Percentiles rank a stretch among this genome's conserved stretches.
phyloP scores from a whole-genome alignment of 352 stramenopile genomes.

The Phytopythium helicoides region DNA sequence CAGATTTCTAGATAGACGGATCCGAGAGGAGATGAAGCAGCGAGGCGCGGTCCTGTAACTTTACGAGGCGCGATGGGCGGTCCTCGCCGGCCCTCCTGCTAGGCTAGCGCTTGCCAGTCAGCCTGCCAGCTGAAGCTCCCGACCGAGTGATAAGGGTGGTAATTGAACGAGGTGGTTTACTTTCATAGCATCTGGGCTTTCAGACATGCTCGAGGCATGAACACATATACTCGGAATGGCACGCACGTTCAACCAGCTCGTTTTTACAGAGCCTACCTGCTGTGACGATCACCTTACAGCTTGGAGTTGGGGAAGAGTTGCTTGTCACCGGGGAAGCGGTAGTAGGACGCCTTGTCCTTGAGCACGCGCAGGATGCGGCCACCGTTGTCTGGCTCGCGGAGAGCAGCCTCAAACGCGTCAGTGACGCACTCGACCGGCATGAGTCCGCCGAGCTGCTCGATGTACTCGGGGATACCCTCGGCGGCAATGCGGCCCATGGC shows the following conservation, averaged over 20 bases:
- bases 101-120: no score
- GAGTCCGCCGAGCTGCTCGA: slow-evolving; percentile 20
- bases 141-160: neutral
- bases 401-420: slow-evolving; percentile 28
- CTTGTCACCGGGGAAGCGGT: slow-evolving; percentile 49
- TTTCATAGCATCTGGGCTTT: neutral
- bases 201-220: no score
- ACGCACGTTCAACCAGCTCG: no score
- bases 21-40: slow-evolving; percentile 2
- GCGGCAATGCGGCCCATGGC: slow-evolving; percentile 38
- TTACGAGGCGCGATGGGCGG: no score
- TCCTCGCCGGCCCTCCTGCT: neutral
- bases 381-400: slow-evolving; percentile 36
- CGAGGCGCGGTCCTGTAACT: neutral
- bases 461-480: slow-evolving; percentile 23
- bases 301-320: slow-evolving; percentile 42
- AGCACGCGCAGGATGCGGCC: slow-evolving; percentile 39
- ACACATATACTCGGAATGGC: neutral
- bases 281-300: slow-evolving; percentile 16
- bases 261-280: neutral
- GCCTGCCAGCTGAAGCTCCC: no score
- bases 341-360: slow-evolving; percentile 25
- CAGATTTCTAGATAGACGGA: slow-evolving; percentile 83
- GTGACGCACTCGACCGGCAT: slow-evolving; percentile 32
- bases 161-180: slow-evolving; percentile 5